Conservation (phyloP, 2,329 filamentous ascomycete species). For the Colletotrichum chrysophilum region DNA sequence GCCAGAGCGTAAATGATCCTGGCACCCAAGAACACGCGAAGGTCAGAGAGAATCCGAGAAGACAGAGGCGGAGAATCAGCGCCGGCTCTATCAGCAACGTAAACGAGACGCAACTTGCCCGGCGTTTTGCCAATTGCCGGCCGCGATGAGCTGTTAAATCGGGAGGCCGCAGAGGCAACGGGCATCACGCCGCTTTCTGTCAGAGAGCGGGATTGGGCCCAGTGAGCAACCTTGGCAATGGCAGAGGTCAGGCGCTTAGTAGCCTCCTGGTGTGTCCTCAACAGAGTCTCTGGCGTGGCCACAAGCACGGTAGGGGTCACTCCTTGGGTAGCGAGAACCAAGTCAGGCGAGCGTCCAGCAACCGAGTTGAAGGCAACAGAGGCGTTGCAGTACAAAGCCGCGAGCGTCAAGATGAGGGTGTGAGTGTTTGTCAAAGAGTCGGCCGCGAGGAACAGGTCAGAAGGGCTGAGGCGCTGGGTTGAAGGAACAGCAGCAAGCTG, state of each 20-base stretch:
- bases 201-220: slow-evolving; percentile 72
- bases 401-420: slow-evolving; percentile 78
- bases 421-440: slow-evolving; percentile 82
- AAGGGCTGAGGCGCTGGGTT: slow-evolving; percentile 72
- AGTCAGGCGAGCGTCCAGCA: slow-evolving; percentile 73
- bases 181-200: slow-evolving; percentile 77
- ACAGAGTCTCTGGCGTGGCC: slow-evolving; percentile 75
- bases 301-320: slow-evolving; percentile 84
- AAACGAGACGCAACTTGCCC: slow-evolving; percentile 81
- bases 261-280: slow-evolving; percentile 69
- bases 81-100: slow-evolving; percentile 76
- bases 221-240: slow-evolving; percentile 72
- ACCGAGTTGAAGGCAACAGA: slow-evolving; percentile 91
- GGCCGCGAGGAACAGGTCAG: slow-evolving; percentile 85
- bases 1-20: slow-evolving; percentile 87
- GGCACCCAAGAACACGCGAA: slow-evolving; percentile 81
- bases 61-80: slow-evolving; percentile 68
- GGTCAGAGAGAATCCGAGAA: slow-evolving; percentile 74
- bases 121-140: slow-evolving; percentile 65
- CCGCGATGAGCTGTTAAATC: slow-evolving; percentile 47
- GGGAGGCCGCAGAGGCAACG: slow-evolving; percentile 63
- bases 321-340: slow-evolving; percentile 74
- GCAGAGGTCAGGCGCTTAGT: slow-evolving; percentile 64
- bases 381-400: slow-evolving; percentile 82
- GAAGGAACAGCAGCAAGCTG: slow-evolving; percentile 79